A percentile compares a stretch with the other conserved stretches of the same genome.
These are phyloP conservation scores for Populus nigra DNA, from an alignment of 345 rosid species.

Conservation along the genomic window DNA sequence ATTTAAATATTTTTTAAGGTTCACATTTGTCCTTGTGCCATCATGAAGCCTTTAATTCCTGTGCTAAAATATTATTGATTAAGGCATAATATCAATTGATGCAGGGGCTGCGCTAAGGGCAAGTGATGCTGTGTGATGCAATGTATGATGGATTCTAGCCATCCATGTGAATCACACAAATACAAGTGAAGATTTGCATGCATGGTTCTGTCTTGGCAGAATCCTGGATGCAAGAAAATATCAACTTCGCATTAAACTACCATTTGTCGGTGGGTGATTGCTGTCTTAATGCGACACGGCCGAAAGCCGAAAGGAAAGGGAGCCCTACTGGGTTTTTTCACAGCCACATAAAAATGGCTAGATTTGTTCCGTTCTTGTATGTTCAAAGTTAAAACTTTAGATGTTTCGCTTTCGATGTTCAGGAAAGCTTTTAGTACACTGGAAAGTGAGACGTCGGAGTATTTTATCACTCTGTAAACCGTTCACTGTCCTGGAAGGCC, in stretches of 20 bases:
- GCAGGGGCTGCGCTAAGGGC: not conserved
- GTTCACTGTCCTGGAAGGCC: not conserved
- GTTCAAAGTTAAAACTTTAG: not conserved
- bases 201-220: not conserved
- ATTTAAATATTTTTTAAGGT: not conserved
- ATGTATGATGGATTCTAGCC: not conserved
- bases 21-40: not conserved
- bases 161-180: not conserved
- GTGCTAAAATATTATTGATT: not conserved
- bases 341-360: not conserved
- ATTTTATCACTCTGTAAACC: not conserved
- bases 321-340: not conserved
- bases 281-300: not conserved
- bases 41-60: slow-evolving; percentile 15
- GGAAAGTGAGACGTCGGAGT: not conserved
- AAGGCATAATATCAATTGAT: not conserved
- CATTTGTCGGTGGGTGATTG: not conserved
- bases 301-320: not conserved
- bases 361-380: not conserved
- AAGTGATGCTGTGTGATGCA: not conserved
- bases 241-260: not conserved
- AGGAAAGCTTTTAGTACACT: not conserved
- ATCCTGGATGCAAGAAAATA: not conserved
- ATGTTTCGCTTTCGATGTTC: not conserved
- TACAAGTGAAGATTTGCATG: not conserved